phyloP scores from a whole-genome alignment of 495 filamentous ascomycete species.

The Penicillium soppii region DNA sequence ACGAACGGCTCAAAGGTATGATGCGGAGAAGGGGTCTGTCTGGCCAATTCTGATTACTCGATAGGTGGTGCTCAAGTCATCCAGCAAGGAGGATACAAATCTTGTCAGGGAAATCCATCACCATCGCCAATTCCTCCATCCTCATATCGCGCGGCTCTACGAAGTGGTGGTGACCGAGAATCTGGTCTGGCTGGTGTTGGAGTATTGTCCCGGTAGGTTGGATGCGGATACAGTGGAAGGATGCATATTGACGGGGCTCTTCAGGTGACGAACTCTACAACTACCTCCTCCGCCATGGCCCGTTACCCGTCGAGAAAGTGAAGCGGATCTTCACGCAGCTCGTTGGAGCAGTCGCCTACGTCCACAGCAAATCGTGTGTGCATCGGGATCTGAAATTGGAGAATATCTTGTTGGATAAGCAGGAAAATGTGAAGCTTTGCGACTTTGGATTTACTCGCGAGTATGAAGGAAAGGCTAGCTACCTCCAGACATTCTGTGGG shows the following conservation, averaged over 20 bases:
- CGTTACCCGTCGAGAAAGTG: slow-evolving; percentile 81
- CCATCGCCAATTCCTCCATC: slow-evolving; percentile 95
- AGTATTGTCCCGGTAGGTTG: slow-evolving; percentile 88
- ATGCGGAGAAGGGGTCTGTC: background rate
- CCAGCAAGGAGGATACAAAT: slow-evolving; percentile 92
- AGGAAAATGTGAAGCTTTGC: slow-evolving; percentile 97
- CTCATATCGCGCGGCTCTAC: slow-evolving; percentile 94
- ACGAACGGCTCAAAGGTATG: slow-evolving; percentile 97
- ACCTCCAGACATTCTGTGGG: slow-evolving; percentile 96
- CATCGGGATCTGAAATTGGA: slow-evolving; percentile 97
- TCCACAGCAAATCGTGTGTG: slow-evolving; percentile 92
- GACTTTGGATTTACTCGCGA: slow-evolving; percentile 98
- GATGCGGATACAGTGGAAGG: background rate
- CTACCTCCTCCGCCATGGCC: slow-evolving; percentile 83
- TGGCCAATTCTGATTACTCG: background rate
- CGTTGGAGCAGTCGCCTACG: slow-evolving; percentile 92
- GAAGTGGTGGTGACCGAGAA: slow-evolving; percentile 96
- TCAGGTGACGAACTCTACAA: slow-evolving; percentile 96
- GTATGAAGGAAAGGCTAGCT: slow-evolving; percentile 93
- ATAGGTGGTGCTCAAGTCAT: slow-evolving; percentile 95
- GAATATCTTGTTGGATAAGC: slow-evolving; percentile 94
- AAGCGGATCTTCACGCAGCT: slow-evolving; percentile 95
- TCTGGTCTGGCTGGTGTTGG: slow-evolving; percentile 92
- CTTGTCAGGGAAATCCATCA: slow-evolving; percentile 97
- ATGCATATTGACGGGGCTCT: slow-evolving; percentile 1